Conservation (phyloP, 495 filamentous ascomycete species). For the Hypoxylon perforatum region DNA sequence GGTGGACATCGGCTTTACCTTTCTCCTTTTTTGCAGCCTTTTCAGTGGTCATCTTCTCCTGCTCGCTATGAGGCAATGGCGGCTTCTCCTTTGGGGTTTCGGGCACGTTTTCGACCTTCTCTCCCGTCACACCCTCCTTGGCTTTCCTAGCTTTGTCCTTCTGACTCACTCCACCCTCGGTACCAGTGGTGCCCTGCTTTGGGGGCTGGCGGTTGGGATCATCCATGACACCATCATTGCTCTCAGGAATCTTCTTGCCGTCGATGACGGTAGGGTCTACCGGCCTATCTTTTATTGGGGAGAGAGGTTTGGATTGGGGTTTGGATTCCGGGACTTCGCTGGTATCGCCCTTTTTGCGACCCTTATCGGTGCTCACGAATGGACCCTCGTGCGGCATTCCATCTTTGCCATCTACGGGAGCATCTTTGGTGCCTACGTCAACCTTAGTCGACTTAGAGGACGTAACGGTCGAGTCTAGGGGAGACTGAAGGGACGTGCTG, state of each 20-base stretch:
- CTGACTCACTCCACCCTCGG: conserved; percentile 85
- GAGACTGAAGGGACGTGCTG: conserved; percentile 30
- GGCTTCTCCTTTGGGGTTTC: conserved; percentile 86
- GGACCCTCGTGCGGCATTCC: conserved; percentile 94
- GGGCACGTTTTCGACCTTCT: conserved; percentile 76
- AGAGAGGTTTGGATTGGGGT: conserved; percentile 62
- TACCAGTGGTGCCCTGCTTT: conserved; percentile 86
- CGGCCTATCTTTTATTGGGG: conserved; percentile 59
- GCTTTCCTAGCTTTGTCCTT: conserved; percentile 78
- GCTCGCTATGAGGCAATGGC: conserved; percentile 81
- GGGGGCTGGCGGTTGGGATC: conserved; percentile 77
- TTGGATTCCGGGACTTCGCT: conserved; percentile 53
- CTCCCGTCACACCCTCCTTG: conserved; percentile 67
- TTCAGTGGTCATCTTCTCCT: conserved; percentile 65
- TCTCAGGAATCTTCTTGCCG: conserved; percentile 76
- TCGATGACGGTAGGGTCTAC: conserved; percentile 61
- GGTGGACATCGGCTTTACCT: conserved; percentile 54
- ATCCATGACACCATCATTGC: conserved; percentile 92
- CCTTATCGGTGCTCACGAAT: conserved; percentile 77
- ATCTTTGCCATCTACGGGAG: conserved; percentile 94
- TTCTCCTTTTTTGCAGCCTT: conserved; percentile 50
- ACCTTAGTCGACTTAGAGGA: conserved; percentile 49
- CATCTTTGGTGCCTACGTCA: conserved; percentile 79
- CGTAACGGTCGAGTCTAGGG: conserved; percentile 44
- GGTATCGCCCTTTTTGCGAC: conserved; percentile 48